phyloP scores from a whole-genome alignment of 768 basidiomycete genomes.

The Tulasnella sp. region DNA sequence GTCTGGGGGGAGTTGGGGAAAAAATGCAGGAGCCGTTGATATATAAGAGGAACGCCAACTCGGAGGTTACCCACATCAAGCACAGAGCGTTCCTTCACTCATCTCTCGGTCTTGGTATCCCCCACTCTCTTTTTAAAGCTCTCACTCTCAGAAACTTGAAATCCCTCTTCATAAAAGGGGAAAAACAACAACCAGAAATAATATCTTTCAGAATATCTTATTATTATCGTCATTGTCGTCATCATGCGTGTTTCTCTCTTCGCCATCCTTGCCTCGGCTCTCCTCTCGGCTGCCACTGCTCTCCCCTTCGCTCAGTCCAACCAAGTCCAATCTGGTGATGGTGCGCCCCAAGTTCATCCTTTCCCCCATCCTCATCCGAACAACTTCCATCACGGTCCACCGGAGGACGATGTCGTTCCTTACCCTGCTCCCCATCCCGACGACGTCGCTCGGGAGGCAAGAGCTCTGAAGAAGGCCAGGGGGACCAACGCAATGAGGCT shows the following conservation, averaged over 20 bases:
- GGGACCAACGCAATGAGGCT: not conserved
- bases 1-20: not conserved
- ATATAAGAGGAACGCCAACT: not conserved
- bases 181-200: not conserved
- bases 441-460: not conserved
- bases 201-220: too few species aligned
- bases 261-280: not conserved
- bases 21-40: not conserved
- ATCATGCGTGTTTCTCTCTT: not conserved
- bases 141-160: not conserved
- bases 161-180: not conserved
- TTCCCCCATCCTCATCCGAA: not conserved
- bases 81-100: not conserved
- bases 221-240: not conserved
- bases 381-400: not conserved
- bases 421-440: not conserved
- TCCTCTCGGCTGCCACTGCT: not conserved
- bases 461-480: not conserved
- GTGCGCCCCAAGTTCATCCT: not conserved
- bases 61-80: not conserved
- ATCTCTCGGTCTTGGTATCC: not conserved
- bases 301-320: not conserved
- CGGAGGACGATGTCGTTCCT: not conserved
- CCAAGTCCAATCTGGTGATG: not conserved
- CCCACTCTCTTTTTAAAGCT: not conserved